Evolutionary conservation across 2,329 filamentous ascomycete species (phyloP), one percentile per base, ranked within the genome.

Genomic region (Trichothecium sympodiale): DNA sequence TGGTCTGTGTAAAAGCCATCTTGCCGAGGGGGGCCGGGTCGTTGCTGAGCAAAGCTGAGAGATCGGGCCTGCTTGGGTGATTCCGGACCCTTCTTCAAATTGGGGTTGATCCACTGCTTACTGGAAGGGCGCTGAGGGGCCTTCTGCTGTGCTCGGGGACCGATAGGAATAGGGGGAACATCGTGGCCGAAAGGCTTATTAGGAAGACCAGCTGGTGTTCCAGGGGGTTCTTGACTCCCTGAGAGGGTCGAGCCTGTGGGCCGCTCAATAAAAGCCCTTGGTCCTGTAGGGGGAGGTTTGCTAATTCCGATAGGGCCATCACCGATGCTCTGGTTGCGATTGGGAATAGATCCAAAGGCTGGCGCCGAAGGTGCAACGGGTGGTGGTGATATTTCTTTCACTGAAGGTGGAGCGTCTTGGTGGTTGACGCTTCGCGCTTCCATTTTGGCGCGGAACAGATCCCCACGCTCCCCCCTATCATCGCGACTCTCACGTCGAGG

Each of bases 81-180:
- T 14, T 71, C 67, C 2, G 69, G 64, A 0, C 56, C 52, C 39
- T 69, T 69, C 49, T 67, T 72, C 4, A 69, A 45, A 18, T 62
- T 65, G 4, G 70, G 67, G 34, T 74, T 74, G 38, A 72, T 69
- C 72, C 72, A 77, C 50, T 75, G 71, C 45, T 73, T 74, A 48
- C 70, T 74, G 1, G 69, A 70, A 13, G 67, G 63, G 6, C 69
- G 64, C 40, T 59, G 55, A 16, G 45, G 61, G 31, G 61, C 60
- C 33, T 60, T 59, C 38, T 64, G 67, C 39, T 72, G 69, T 13
- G 65, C 64, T 26, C 71, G 65, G 25, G 71, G 71, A 8, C 70
- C 71, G 3, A 69, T 59, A 3, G 71, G 70, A 33, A 75, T 70
- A 6, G 62, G 52, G 8, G 64, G 61, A 38, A 59, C 15, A 47